Base-by-base conservation (phyloP, 116 monocot genomes). In the Posidonia oceanica region DNA sequence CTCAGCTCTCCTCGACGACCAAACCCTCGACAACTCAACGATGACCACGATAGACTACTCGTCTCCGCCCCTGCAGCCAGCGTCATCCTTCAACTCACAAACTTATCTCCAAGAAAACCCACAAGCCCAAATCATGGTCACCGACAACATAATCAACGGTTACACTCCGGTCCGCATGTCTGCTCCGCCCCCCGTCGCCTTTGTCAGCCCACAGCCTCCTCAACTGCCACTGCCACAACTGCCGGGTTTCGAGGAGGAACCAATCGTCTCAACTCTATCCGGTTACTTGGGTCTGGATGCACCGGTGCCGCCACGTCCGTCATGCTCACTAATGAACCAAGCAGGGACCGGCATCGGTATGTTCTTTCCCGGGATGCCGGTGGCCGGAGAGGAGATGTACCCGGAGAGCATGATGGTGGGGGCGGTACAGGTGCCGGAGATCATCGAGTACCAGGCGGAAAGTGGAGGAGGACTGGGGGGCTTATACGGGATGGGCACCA, bases 1-100 rank as follows among this genome's bases (percentile, higher is more conserved):
- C 17, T 76, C 80, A 7, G 75, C 70, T 3, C 62, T 83, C 1
- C 61, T 83, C 21, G 70, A 82, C 7, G 12, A 56, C 7, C 72
- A 73, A 23, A 65, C 71, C 0, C 74, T 68, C 2, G 20, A 38
- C 7, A 67, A 81, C 2, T 42, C 62, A 18, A 74, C 71, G 5
- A 61, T 73, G 41, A 12, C 54, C 39, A 21, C 20, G 22, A 64
- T 54, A 2, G 54, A 48, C 52, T 52, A 48, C 41, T 21, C 52
- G 23, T 39, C 61, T 1, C 39, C 72, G 36, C 40, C 59, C 18
- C 40, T 20, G 20, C 18, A 59, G 4, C 71, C 11, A 1, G 22
- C 29, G 14, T 22, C 39, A 13, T 5, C 71, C 71, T 59, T 39
- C 71, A 59, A 16, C 17, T 16, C 21, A 4, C 71, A 51, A 3